These are phyloP conservation scores for Nakaseomyces nivariensis DNA, from an alignment of 1,139 yeast species.

Conservation along the genomic window DNA sequence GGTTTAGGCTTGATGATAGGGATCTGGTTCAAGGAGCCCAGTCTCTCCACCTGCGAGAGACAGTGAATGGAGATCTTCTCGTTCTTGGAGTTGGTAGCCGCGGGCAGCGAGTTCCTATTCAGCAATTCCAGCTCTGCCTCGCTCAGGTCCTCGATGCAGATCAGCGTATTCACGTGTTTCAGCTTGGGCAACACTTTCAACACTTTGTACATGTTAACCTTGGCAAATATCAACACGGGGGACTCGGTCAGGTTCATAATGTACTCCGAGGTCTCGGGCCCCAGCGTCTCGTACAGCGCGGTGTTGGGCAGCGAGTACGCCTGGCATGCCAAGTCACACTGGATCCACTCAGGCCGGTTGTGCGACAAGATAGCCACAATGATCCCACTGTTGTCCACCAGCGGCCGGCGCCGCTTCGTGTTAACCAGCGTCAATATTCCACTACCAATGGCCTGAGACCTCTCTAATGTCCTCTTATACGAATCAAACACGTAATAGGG, in stretches of 20 bases:
- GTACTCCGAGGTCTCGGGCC: conserved; percentile 48
- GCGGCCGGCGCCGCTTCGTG: conserved; percentile 30
- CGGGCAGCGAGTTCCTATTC: conserved; percentile 17
- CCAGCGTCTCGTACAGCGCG: conserved; percentile 58
- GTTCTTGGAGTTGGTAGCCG: conserved; percentile 11
- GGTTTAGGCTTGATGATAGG: conserved; percentile 43
- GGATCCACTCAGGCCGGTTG: conserved; percentile 50
- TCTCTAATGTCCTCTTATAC: conserved; percentile 34
- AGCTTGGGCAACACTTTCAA: conserved; percentile 33
- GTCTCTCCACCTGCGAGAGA: conserved; percentile 41
- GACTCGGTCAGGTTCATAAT: conserved; percentile 47
- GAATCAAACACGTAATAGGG: conserved; percentile 40
- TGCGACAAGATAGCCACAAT: conserved; percentile 47
- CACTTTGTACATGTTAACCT: conserved; percentile 38
- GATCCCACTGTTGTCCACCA: conserved; percentile 31
- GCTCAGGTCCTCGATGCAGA: conserved; percentile 44
- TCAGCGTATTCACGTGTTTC: conserved; percentile 35
- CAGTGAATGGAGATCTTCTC: conserved; percentile 34
- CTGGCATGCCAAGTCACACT: conserved; percentile 51
- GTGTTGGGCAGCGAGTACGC: conserved; percentile 44
- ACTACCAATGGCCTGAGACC: conserved; percentile 48
- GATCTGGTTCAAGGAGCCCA: conserved; percentile 43
- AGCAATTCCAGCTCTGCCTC: conserved; percentile 29
- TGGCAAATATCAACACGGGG: conserved; percentile 45
- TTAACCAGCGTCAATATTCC: conserved; percentile 51